Evolutionary conservation across 371 early-diverging fungal genomes (phyloP), one percentile per base, ranked within the genome.

Genomic region (Apophysomyces trapeziformis): DNA sequence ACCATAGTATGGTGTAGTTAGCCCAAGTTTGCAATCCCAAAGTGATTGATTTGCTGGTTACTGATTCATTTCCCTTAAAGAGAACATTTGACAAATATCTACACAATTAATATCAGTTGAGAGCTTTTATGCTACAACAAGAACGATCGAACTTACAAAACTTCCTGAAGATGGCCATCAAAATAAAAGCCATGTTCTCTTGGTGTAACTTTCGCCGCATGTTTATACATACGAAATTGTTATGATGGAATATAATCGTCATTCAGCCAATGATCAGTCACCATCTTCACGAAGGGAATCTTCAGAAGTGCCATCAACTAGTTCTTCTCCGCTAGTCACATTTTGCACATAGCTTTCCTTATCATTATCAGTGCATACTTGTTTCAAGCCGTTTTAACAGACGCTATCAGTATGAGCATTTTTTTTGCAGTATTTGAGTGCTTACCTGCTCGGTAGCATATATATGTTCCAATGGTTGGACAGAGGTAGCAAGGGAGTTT

Each of bases 21-120:
- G 45, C 65, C 57, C 57, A 64, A 47, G 12, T 60, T 63, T 62
- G 61, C 32, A 44, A 57, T 16, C 54, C 67, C 60, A 67, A 65
- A 65, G 18, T 65, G 68, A 38, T 14, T 39, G 21, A 67, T 50
- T 58, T 70, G 64, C 60, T 70, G 18, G 12, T 67, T 66, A 37
- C 63, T 66, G 61, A 63, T 47, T 72, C 66, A 61, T 68, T 68
- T 50, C 67, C 71, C 60, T 71, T 71, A 4, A 72, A 61, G 8
- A 71, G 46, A 44, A 67, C 65, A 36, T 67, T 44, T 1, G 63
- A 54, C 18, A 71, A 63, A 50, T n/a, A 71, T 2, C 68, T 64
- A 68, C 54, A 67, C 47, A 67, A 47, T 4, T 12, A 64, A 64
- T 61, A 6, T 66, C 57, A 71, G 37, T 61, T 32, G 2, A 45